Conservation (phyloP, 116 monocot species). For the Papilionanthe hybrid region DNA sequence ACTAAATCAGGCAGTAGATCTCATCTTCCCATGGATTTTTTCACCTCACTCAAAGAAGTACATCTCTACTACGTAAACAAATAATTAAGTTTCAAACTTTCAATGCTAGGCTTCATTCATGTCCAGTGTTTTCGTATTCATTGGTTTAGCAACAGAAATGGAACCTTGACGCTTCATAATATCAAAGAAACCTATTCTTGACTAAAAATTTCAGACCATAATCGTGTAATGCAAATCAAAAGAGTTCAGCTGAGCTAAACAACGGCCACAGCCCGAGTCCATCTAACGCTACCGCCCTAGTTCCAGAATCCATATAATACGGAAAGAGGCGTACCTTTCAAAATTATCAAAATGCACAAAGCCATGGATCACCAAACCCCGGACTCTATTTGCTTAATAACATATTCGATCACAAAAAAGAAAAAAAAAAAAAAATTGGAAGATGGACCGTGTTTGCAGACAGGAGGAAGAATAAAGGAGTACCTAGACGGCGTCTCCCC, state of each 20-base stretch:
- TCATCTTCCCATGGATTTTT: background rate
- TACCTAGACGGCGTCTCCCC: slow-evolving; percentile 9
- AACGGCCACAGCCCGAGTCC: background rate
- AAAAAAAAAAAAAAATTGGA: background rate
- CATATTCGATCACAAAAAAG: background rate
- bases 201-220: background rate
- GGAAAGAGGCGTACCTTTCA: background rate
- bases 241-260: background rate
- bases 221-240: background rate
- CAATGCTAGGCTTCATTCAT: background rate
- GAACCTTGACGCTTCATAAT: background rate
- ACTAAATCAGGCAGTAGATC: background rate
- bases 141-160: background rate
- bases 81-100: background rate
- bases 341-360: background rate
- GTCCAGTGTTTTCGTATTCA: background rate
- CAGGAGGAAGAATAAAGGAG: background rate
- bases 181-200: background rate
- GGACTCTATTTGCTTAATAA: background rate
- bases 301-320: background rate
- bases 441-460: background rate
- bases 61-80: background rate
- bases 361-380: background rate
- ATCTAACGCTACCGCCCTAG: background rate
- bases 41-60: background rate